Percentiles rank a stretch among this genome's conserved stretches.
Conservation (phyloP, 2,329 filamentous ascomycete species). For the Periglandula ipomoeae region DNA sequence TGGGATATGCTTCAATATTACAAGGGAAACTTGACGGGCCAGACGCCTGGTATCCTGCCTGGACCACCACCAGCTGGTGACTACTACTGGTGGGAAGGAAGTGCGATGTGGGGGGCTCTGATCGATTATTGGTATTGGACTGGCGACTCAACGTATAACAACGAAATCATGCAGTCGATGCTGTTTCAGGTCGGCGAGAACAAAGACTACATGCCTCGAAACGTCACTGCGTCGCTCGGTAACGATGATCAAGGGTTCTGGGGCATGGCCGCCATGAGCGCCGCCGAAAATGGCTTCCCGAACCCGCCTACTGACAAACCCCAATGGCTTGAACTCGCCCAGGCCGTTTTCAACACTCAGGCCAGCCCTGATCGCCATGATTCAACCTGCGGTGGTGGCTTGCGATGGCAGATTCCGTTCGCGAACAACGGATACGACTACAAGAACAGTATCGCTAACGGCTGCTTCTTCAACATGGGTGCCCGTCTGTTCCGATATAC, state of each 20-base stretch:
- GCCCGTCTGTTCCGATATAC: constrained; percentile 65
- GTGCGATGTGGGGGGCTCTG: constrained; percentile 51
- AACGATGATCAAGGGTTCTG: constrained; percentile 62
- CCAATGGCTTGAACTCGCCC: constrained; percentile 47
- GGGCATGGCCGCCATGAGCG: constrained; percentile 55
- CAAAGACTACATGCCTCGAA: constrained; percentile 46
- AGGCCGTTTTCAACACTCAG: constrained; percentile 54
- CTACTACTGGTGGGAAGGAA: constrained; percentile 61
- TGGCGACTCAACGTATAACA: constrained; percentile 49
- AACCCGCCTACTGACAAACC: constrained; percentile 40
- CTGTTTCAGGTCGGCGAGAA: constrained; percentile 43
- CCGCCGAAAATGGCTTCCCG: constrained; percentile 48
- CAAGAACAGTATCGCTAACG: constrained; percentile 55
- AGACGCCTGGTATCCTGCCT: constrained; percentile 37
- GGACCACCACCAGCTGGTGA: constrained; percentile 35
- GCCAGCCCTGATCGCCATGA: constrained; percentile 50
- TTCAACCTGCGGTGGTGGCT: constrained; percentile 45
- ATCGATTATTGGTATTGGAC: constrained; percentile 58
- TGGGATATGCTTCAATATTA: constrained; percentile 39
- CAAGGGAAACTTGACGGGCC: constrained; percentile 33
- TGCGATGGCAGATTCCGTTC: constrained; percentile 70
- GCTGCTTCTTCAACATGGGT: constrained; percentile 55
- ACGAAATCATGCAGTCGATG: constrained; percentile 40
- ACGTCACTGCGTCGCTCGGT: constrained; percentile 42
- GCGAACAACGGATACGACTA: constrained; percentile 70